These are phyloP conservation scores for Scalesia atractyloides DNA, from an alignment of 129 eudicot genomes.

Conservation along the genomic window DNA sequence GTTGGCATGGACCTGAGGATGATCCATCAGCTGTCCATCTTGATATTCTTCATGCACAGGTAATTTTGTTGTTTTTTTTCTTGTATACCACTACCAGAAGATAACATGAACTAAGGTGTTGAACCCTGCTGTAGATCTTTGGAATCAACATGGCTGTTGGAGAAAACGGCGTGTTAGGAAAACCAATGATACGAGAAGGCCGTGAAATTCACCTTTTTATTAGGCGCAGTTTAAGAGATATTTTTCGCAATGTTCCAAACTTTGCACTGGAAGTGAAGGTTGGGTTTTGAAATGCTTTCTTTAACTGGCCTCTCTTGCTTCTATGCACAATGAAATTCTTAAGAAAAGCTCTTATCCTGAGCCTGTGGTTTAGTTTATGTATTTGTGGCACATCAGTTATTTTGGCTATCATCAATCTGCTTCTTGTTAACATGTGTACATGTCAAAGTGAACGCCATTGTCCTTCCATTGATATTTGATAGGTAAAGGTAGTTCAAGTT, in stretches of 20 bases:
- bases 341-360: background rate
- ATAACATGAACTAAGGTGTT: constrained; percentile 23
- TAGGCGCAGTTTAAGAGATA: constrained; percentile 90
- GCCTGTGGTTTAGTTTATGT: background rate
- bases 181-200: constrained; percentile 89
- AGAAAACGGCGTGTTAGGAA: constrained; percentile 72
- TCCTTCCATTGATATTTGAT: background rate
- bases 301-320: constrained; percentile 20
- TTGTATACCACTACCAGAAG: constrained; percentile 14
- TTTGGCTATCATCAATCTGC: background rate
- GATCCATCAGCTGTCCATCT: constrained; percentile 97
- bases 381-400: no score
- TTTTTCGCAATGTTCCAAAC: constrained; percentile 89
- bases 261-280: constrained; percentile 85
- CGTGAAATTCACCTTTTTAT: constrained; percentile 72
- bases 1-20: constrained; percentile 88
- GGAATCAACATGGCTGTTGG: constrained; percentile 97
- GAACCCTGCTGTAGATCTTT: constrained; percentile 54
- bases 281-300: constrained; percentile 14
- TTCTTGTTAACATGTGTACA: background rate
- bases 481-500: constrained; percentile 14
- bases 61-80: constrained; percentile 13
- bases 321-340: constrained; percentile 9
- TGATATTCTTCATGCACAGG: constrained; percentile 98
- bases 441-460: constrained; percentile 2